Evolutionary conservation across 140 eudicot genomes (phyloP).

Genomic region (Oenanthe javanica): DNA sequence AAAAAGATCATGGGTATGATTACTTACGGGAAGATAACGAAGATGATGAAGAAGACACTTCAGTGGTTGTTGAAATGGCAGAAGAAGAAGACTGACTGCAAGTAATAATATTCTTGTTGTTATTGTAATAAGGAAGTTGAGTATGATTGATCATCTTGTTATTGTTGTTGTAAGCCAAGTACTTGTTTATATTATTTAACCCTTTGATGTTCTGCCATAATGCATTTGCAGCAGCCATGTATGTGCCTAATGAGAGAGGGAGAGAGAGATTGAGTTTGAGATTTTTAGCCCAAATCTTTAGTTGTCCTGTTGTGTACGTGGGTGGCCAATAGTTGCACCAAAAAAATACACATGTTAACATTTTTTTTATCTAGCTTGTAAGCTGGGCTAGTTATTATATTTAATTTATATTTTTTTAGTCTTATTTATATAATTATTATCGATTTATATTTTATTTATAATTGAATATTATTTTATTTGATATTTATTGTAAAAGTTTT

Average conservation of each 20-base stretch:
- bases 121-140: background rate
- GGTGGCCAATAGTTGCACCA: background rate
- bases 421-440: too few relatives aligned
- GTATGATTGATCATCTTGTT: background rate
- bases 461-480: too few relatives aligned
- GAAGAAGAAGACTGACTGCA: background rate
- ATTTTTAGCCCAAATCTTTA: too few relatives aligned
- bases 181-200: background rate
- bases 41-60: background rate
- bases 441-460: too few relatives aligned
- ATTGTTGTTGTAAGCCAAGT: background rate
- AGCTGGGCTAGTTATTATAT: too few relatives aligned
- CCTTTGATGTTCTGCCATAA: conserved; percentile 4
- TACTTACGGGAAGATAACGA: background rate
- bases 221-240: conserved; percentile 11
- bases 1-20: background rate
- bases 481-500: too few relatives aligned
- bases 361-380: too few relatives aligned
- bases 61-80: background rate
- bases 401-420: too few relatives aligned
- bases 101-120: background rate
- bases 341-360: too few relatives aligned
- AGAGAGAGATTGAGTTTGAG: too few relatives aligned
- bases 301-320: background rate
- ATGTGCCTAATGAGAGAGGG: background rate